Conservation (phyloP, 352 stramenopile genomes). For the Globisporangium spinosum region DNA sequence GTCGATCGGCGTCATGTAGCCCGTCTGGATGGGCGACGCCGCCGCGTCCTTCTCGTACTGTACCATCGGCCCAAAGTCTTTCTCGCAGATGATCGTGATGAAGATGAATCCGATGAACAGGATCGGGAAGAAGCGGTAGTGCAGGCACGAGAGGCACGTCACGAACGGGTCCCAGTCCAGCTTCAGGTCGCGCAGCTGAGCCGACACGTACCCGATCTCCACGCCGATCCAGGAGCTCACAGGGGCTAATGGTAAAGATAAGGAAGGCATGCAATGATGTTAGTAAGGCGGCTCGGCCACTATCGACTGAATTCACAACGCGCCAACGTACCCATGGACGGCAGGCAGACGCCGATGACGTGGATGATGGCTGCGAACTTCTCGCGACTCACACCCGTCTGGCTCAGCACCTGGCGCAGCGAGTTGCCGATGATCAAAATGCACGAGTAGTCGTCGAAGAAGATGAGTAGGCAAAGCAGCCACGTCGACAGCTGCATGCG, state of each 20-base stretch:
- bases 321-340: constrained; percentile 70
- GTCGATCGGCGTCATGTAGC: constrained; percentile 58
- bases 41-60: constrained; percentile 82
- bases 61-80: constrained; percentile 86
- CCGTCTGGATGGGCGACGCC: constrained; percentile 59
- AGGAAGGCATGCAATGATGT: background rate
- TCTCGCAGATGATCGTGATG: constrained; percentile 88
- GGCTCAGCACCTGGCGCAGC: constrained; percentile 72
- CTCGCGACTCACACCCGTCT: constrained; percentile 80
- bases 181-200: constrained; percentile 66
- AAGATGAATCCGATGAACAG: constrained; percentile 89
- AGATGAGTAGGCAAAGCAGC: constrained; percentile 83
- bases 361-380: constrained; percentile 91
- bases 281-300: background rate
- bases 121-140: constrained; percentile 88
- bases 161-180: constrained; percentile 88
- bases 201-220: constrained; percentile 86
- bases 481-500: constrained; percentile 84
- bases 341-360: constrained; percentile 81
- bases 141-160: constrained; percentile 77
- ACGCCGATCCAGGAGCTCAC: constrained; percentile 89
- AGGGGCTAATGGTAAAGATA: constrained; percentile 34
- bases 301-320: background rate
- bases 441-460: constrained; percentile 92
- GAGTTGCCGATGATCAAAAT: constrained; percentile 90